Percentiles rank a stretch among this genome's conserved stretches.
phyloP scores from a whole-genome alignment of 257 asterid genomes.

The Nicotiana sylvestris region DNA sequence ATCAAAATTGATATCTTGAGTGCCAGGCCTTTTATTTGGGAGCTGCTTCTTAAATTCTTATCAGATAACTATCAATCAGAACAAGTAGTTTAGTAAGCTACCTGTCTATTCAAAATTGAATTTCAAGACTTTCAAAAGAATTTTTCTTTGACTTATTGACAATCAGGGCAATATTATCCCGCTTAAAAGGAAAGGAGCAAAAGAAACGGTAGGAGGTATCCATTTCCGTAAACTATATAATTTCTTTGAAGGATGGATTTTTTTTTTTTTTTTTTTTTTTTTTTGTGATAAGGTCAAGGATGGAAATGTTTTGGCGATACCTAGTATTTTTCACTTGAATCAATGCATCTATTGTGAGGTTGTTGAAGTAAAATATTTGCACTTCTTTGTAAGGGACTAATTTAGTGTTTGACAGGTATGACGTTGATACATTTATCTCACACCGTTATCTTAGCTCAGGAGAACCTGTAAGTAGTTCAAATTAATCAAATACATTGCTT shows the following conservation, averaged over 20 bases:
- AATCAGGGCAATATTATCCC: background rate
- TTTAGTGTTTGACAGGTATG: slow-evolving; percentile 61
- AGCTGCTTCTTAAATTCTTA: background rate
- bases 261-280: background rate
- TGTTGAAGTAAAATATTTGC: background rate
- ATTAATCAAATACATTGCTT: background rate
- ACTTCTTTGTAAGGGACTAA: background rate
- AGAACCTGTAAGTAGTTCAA: slow-evolving; percentile 66
- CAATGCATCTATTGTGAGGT: background rate
- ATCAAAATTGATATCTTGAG: background rate
- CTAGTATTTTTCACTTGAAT: background rate
- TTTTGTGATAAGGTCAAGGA: background rate
- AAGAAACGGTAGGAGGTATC: background rate
- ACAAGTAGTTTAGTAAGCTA: background rate
- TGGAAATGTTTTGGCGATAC: background rate
- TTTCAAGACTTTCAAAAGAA: background rate
- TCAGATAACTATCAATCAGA: background rate
- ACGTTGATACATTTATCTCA: slow-evolving; percentile 60
- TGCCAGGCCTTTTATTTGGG: background rate
- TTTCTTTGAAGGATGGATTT: background rate
- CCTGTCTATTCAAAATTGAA: background rate
- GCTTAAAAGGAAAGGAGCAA: background rate
- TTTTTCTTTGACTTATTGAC: background rate
- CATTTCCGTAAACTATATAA: background rate
- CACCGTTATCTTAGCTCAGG: slow-evolving; percentile 61